phyloP scores from a whole-genome alignment of 495 filamentous ascomycete genomes.

The Talaromyces adpressus region DNA sequence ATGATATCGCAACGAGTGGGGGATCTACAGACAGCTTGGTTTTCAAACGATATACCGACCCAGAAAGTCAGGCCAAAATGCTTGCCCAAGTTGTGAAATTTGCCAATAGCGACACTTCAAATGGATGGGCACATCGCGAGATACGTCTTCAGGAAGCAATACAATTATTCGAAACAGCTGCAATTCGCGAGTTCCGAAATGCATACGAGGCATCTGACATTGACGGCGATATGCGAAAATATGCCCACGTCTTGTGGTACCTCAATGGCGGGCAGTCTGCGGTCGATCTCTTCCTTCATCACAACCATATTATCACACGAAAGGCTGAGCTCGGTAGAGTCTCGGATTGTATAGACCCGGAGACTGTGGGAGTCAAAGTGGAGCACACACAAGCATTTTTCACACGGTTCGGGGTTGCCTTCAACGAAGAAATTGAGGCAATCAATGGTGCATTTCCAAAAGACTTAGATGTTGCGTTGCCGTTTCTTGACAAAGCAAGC shows the following conservation, averaged over 20 bases:
- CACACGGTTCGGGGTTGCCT: constrained; percentile 56
- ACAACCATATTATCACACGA: constrained; percentile 72
- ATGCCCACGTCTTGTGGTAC: constrained; percentile 74
- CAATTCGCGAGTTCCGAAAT: constrained; percentile 83
- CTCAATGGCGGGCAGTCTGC: constrained; percentile 77
- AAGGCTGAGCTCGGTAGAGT: constrained; percentile 67
- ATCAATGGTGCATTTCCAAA: constrained; percentile 82
- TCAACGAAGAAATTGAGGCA: constrained; percentile 78
- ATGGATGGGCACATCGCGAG: constrained; percentile 64
- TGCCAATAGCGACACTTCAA: constrained; percentile 67
- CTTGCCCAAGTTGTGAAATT: constrained; percentile 73
- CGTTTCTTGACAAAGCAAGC: constrained; percentile 74
- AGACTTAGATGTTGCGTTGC: constrained; percentile 61
- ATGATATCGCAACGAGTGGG: constrained; percentile 64
- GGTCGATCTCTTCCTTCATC: constrained; percentile 79
- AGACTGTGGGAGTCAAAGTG: constrained; percentile 51
- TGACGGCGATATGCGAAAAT: constrained; percentile 79
- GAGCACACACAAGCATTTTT: constrained; percentile 81
- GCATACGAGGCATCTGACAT: constrained; percentile 87
- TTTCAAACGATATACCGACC: constrained; percentile 79
- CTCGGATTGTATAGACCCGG: constrained; percentile 72
- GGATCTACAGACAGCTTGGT: constrained; percentile 75
- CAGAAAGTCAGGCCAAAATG: constrained; percentile 82
- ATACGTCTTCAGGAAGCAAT: constrained; percentile 67
- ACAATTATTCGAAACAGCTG: constrained; percentile 83